A percentile compares a stretch with the other conserved stretches of the same genome.
phyloP scores from a whole-genome alignment of 2,329 filamentous ascomycete species.

The Fusarium nematophilum region DNA sequence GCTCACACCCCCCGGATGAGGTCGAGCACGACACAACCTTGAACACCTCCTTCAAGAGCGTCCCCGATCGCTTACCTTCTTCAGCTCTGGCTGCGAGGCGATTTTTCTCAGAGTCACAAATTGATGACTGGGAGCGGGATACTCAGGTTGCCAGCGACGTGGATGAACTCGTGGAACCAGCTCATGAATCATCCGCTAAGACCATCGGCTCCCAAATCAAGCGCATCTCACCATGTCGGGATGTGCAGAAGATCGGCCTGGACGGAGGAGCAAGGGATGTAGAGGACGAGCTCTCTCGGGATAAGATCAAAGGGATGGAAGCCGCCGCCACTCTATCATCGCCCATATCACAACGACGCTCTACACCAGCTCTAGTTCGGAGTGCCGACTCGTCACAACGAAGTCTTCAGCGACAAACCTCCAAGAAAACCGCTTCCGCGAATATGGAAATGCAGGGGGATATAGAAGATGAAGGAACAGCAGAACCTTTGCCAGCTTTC shows the following conservation, averaged over 20 bases:
- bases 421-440: background rate
- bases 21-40: background rate
- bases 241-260: conserved; percentile 3
- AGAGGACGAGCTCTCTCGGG: conserved; percentile 30
- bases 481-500: conserved; percentile 8
- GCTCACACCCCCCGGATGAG: conserved; percentile 9
- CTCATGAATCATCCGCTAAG: conserved; percentile 12
- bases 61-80: conserved; percentile 30
- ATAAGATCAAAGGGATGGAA: conserved; percentile 21
- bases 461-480: background rate
- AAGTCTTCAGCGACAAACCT: conserved; percentile 12
- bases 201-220: conserved; percentile 18
- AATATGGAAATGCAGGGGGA: background rate
- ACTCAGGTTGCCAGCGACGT: conserved; percentile 11
- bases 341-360: conserved; percentile 42
- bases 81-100: conserved; percentile 9
- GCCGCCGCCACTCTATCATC: conserved; percentile 42
- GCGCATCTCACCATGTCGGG: conserved; percentile 20
- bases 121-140: background rate
- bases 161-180: conserved; percentile 28
- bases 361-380: conserved; percentile 7
- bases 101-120: background rate
- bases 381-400: conserved; percentile 18
- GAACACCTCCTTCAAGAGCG: conserved; percentile 36
- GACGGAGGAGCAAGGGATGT: conserved; percentile 10